Conservation (phyloP, 2,329 filamentous ascomycete genomes). For the Coniella lustricola region DNA sequence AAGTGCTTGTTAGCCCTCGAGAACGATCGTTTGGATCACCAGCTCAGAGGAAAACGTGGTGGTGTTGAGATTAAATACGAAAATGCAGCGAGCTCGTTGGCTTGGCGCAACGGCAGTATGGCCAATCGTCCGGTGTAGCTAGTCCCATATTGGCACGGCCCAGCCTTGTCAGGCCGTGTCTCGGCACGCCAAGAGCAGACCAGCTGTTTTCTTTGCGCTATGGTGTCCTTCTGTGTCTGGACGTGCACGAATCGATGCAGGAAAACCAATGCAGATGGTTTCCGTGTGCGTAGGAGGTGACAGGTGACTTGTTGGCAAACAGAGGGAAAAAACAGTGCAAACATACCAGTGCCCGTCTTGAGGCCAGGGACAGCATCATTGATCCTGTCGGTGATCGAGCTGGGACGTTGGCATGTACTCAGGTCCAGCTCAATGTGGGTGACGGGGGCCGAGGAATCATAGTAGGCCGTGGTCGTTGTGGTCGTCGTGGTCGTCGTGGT, state of each 20-base stretch:
- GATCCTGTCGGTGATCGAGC: constrained; percentile 46
- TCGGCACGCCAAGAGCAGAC: not conserved
- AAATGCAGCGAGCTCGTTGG: not conserved
- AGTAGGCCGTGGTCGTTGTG: not conserved
- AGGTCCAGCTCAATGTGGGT: constrained; percentile 39
- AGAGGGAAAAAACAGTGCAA: constrained; percentile 10
- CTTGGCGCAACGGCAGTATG: not conserved
- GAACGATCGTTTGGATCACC: not conserved
- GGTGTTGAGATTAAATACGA: not conserved
- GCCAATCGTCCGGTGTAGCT: not conserved
- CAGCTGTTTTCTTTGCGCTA: no score
- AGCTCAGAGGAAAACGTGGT: not conserved
- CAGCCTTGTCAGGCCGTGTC: not conserved
- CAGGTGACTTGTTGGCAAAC: constrained; percentile 5
- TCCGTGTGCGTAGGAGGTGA: not conserved
- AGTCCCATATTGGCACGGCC: not conserved
- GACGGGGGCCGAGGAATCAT: constrained; percentile 4
- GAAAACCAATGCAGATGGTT: constrained; percentile 9
- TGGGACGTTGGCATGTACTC: constrained; percentile 34
- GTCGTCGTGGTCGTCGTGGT: constrained; percentile 7
- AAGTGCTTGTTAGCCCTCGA: constrained; percentile 11
- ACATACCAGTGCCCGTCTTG: constrained; percentile 51
- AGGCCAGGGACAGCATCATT: constrained; percentile 48
- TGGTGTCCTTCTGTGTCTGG: no score
- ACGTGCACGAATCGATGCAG: no score